Base-by-base conservation (phyloP, 1,284 basidiomycete species). In the Papiliotrema nemorosa region DNA sequence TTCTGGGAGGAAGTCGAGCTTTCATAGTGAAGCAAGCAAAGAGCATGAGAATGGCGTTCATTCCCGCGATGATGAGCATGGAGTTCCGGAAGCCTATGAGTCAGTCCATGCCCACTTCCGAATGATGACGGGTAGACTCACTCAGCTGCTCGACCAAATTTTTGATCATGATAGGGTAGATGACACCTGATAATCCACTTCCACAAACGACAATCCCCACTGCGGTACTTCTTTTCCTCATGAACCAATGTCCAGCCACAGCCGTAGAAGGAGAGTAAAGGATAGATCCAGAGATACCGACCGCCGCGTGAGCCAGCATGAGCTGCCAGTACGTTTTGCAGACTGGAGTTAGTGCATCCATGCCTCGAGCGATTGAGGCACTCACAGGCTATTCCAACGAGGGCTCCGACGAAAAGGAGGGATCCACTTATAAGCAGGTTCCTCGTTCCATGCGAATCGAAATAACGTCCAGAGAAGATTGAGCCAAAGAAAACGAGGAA, bases 241-340 rank as follows among this genome's bases (percentile, higher is more conserved):
- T 47, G 49, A 74, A 74, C 72, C 72, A 74, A 47, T 74, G 72
- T 2, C 64, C 61, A 5, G 62, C 62, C 29, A 71, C 60, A 2
- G 72, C 70, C 3, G 65, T 69, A 2, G 66, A 59, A 1, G 72
- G 71, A 0, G 70, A 63, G 41, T 72, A 74, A 18, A 70, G 53
- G 31, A 67, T 49, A 3, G 66, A 60, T 2, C 63, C 70, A 1
- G 67, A 60, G 10, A 67, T 47, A 25, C 72, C 70, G 45, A 69
- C 71, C 2, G 66, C 55, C 9, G 66, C 44, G 34, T 69, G 69
- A 1, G 67, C 65, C 4, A 73, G 64, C 22, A 73, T 53, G 57
- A 74, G 69, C 44, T 74, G 72, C 52, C 68, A 74, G 56, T 66
- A 74, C 40, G 64, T 57, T 18, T 66, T 53, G 25, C 64, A 70